A percentile compares a stretch with the other conserved stretches of the same genome.
Evolutionary conservation across 176 grass and related monocot genomes (phyloP).

Genomic region (Aechmea fasciata): DNA sequence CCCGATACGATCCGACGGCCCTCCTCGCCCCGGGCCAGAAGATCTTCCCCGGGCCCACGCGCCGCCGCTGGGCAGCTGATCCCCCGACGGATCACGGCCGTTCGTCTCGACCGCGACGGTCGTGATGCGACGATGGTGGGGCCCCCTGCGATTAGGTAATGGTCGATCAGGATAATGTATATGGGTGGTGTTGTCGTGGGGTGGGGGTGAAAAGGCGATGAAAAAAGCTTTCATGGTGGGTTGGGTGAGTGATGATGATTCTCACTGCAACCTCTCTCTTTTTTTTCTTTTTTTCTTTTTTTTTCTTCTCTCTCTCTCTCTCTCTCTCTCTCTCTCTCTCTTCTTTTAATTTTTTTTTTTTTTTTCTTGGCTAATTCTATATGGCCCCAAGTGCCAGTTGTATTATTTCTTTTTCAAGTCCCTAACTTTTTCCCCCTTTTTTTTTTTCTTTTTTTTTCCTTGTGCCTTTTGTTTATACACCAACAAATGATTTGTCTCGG

Average conservation of each 20-base stretch:
- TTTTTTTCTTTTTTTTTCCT: not conserved
- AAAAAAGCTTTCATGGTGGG: not conserved
- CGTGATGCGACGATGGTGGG: conserved; percentile 16
- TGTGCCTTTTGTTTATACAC: not conserved
- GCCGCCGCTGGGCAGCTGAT: not conserved
- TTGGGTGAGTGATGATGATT: not conserved
- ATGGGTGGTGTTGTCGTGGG: not conserved
- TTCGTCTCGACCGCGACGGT: conserved; percentile 8
- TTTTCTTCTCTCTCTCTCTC: too few relatives aligned
- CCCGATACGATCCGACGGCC: conserved; percentile 60
- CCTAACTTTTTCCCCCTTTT: not conserved
- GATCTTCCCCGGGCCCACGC: conserved; percentile 43
- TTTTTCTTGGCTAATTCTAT: not conserved
- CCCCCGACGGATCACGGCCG: not conserved
- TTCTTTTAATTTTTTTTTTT: not conserved
- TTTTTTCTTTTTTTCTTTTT: not conserved
- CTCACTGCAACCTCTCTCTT: not conserved
- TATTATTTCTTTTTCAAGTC: conserved; percentile 7
- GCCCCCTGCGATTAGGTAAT: not conserved
- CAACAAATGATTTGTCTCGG: not conserved
- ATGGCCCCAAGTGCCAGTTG: not conserved
- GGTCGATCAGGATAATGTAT: too few relatives aligned
- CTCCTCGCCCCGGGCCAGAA: conserved; percentile 73
- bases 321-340: not conserved
- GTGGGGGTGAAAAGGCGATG: not conserved